phyloP scores from a whole-genome alignment of 1,139 yeast species.

The Debaryomycetaceae sp. region DNA sequence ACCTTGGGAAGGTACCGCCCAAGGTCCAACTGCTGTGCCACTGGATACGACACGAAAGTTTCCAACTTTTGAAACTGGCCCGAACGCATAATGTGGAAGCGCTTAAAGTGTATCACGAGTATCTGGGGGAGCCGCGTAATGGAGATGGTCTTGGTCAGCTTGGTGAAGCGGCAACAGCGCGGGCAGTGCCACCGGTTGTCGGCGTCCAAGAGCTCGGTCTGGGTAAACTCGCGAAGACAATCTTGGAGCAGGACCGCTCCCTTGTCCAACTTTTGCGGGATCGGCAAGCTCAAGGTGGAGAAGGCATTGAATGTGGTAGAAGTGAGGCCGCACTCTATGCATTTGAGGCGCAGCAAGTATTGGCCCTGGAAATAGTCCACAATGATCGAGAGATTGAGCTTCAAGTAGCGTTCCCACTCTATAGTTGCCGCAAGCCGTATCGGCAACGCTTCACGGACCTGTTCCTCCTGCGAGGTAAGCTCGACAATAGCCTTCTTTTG shows the following conservation, averaged over 20 bases:
- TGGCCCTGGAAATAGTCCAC: conserved; percentile 90
- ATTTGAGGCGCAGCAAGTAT: conserved; percentile 67
- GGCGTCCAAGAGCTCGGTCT: conserved; percentile 58
- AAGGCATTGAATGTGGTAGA: conserved; percentile 85
- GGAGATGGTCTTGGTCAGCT: conserved; percentile 56
- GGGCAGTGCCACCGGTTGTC: conserved; percentile 91
- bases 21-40: conserved; percentile 44
- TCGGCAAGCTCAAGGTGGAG: conserved; percentile 65
- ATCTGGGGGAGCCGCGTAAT: conserved; percentile 67
- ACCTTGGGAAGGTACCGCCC: conserved; percentile 70
- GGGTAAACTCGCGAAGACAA: conserved; percentile 63
- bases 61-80: conserved; percentile 49
- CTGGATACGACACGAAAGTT: conserved; percentile 52
- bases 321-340: conserved; percentile 64
- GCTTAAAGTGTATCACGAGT: conserved; percentile 64
- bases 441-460: conserved; percentile 61
- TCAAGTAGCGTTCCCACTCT: conserved; percentile 89
- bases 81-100: conserved; percentile 48
- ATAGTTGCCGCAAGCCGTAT: conserved; percentile 79
- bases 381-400: conserved; percentile 73
- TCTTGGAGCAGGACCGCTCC: conserved; percentile 38
- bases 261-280: conserved; percentile 32
- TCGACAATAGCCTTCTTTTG: conserved; percentile 33
- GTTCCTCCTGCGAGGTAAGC: conserved; percentile 68
- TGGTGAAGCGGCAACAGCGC: conserved; percentile 55